Evolutionary conservation across 805 yeast genomes (phyloP).

Genomic region (Metschnikowia baotianmanensis): DNA sequence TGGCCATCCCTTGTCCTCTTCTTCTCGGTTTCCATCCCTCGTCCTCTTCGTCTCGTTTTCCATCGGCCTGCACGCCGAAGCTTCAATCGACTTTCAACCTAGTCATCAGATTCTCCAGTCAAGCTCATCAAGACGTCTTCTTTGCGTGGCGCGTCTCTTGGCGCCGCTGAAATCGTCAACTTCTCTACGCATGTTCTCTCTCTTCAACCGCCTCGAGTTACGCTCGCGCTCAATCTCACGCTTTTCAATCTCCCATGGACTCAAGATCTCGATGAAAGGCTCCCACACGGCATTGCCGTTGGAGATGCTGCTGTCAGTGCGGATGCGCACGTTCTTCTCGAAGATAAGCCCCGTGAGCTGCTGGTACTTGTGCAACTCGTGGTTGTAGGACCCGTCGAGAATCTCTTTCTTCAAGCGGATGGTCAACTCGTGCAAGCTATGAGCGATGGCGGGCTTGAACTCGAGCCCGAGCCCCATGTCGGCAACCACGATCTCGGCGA

Average conservation of each 20-base stretch:
- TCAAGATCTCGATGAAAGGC: constrained; percentile 80
- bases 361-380: constrained; percentile 43
- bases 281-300: constrained; percentile 81
- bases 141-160: constrained; percentile 38
- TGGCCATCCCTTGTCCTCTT: no score
- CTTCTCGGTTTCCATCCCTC: no score
- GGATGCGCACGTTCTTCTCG: constrained; percentile 42
- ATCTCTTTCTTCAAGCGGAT: constrained; percentile 78
- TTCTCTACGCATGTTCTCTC: constrained; percentile 78
- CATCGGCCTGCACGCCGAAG: no score
- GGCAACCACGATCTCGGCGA: constrained; percentile 76
- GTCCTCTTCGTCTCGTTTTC: no score
- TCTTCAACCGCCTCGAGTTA: constrained; percentile 83
- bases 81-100: no score
- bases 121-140: constrained; percentile 54
- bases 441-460: constrained; percentile 86
- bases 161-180: constrained; percentile 37
- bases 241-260: constrained; percentile 91
- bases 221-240: constrained; percentile 94
- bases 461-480: constrained; percentile 85
- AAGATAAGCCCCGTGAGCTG: constrained; percentile 42
- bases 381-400: constrained; percentile 52
- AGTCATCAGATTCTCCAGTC: constrained; percentile 23
- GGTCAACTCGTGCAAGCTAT: constrained; percentile 78
- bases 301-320: constrained; percentile 63